phyloP scores from a whole-genome alignment of 768 basidiomycete genomes.

The Symmetrospora coprosmae region DNA sequence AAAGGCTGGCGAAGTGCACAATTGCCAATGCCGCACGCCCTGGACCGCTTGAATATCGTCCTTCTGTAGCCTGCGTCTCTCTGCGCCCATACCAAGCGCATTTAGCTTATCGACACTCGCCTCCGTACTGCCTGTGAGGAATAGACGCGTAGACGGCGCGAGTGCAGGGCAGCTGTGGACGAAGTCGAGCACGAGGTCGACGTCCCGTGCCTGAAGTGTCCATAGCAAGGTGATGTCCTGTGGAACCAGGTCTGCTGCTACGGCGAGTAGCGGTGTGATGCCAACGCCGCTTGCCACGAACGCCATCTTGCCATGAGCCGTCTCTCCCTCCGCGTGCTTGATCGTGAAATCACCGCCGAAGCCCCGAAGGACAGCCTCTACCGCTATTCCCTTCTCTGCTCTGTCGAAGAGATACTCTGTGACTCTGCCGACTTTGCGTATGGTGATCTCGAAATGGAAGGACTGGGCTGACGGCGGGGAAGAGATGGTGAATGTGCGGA shows the following conservation, averaged over 20 bases:
- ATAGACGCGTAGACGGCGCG: not conserved
- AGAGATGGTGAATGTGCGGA: constrained; percentile 25
- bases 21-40: not conserved
- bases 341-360: constrained; percentile 19
- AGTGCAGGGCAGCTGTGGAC: not conserved
- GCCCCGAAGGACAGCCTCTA: constrained; percentile 10
- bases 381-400: not conserved
- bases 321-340: not conserved
- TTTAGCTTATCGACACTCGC: not conserved
- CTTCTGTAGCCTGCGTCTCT: not conserved
- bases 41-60: not conserved
- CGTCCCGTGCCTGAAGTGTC: not conserved
- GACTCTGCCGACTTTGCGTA: constrained; percentile 21
- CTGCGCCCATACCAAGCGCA: too few relatives aligned
- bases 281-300: constrained; percentile 22
- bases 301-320: not conserved
- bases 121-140: too few relatives aligned
- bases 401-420: constrained; percentile 17
- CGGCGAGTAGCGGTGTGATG: constrained; percentile 20
- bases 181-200: not conserved
- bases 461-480: not conserved
- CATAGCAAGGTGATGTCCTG: not conserved
- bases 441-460: constrained; percentile 14
- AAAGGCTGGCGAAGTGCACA: constrained; percentile 4
- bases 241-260: not conserved